These are phyloP conservation scores for Niveomyces coronatus DNA, from an alignment of 2,329 filamentous ascomycete species.

Conservation along the genomic window DNA sequence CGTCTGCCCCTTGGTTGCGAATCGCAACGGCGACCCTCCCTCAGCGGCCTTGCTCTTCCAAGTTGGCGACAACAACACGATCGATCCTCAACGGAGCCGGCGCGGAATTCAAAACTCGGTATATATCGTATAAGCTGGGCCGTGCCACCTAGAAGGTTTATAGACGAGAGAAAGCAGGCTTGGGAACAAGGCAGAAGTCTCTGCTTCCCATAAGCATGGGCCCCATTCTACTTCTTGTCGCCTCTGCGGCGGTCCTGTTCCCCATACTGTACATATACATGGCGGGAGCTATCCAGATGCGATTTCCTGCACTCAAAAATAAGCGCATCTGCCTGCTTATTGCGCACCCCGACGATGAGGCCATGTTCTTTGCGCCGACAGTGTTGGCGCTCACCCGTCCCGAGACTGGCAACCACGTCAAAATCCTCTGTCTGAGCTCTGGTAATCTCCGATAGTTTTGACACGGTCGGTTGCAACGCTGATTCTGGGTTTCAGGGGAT, in stretches of 20 bases:
- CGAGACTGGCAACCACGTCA: slow-evolving; percentile 76
- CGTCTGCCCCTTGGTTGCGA: no score
- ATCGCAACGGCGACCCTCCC: background rate
- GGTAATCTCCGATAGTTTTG: slow-evolving; percentile 34
- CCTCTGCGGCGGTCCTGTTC: slow-evolving; percentile 28
- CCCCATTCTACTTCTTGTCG: slow-evolving; percentile 16
- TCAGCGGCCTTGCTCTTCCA: background rate
- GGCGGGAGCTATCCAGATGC: slow-evolving; percentile 32
- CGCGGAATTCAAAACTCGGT: no score
- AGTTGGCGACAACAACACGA: no score
- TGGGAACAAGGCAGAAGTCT: background rate
- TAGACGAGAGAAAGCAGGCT: background rate
- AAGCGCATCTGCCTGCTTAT: slow-evolving; percentile 90
- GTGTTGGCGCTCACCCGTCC: slow-evolving; percentile 75
- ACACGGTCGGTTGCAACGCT: background rate
- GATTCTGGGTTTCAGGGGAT: slow-evolving; percentile 45
- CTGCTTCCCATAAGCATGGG: slow-evolving; percentile 1
- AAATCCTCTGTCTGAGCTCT: slow-evolving; percentile 85
- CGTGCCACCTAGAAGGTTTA: background rate
- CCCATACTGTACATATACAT: slow-evolving; percentile 45
- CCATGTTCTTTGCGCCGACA: slow-evolving; percentile 96
- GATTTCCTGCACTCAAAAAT: slow-evolving; percentile 59
- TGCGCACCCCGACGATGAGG: slow-evolving; percentile 95
- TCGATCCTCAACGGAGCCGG: no score
- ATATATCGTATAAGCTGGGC: no score